phyloP scores from a whole-genome alignment of 2,329 filamentous ascomycete genomes.

The Venturia oleaginea region DNA sequence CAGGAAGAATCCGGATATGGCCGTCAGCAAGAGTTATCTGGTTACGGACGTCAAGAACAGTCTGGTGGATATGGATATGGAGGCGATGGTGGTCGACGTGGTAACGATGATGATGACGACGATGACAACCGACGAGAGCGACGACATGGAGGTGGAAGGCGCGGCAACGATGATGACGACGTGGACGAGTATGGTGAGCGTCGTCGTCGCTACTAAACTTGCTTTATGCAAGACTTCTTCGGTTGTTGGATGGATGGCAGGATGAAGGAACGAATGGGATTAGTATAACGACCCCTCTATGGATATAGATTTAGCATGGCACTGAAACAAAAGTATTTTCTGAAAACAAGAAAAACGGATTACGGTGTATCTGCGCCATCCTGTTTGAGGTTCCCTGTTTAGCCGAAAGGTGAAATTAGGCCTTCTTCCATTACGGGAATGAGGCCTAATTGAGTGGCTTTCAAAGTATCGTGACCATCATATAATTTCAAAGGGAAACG shows the following conservation, averaged over 20 bases:
- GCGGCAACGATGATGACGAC: constrained; percentile 2
- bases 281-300: background rate
- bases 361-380: no score
- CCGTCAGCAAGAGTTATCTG: constrained; percentile 2
- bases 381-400: no score
- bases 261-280: background rate
- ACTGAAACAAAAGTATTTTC: no score
- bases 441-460: no score
- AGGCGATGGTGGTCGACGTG: background rate
- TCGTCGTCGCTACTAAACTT: background rate
- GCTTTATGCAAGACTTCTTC: background rate
- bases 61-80: constrained; percentile 8
- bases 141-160: constrained; percentile 3
- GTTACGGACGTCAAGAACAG: constrained; percentile 5
- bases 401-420: no score
- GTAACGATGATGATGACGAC: no score
- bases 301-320: background rate
- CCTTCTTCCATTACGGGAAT: no score
- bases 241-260: background rate
- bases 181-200: constrained; percentile 5
- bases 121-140: background rate
- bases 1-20: constrained; percentile 6
- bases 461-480: no score
- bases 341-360: no score
- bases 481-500: no score